Evolutionary conservation across 352 stramenopile species (phyloP).

Genomic region (Phytophthora boehmeriae): DNA sequence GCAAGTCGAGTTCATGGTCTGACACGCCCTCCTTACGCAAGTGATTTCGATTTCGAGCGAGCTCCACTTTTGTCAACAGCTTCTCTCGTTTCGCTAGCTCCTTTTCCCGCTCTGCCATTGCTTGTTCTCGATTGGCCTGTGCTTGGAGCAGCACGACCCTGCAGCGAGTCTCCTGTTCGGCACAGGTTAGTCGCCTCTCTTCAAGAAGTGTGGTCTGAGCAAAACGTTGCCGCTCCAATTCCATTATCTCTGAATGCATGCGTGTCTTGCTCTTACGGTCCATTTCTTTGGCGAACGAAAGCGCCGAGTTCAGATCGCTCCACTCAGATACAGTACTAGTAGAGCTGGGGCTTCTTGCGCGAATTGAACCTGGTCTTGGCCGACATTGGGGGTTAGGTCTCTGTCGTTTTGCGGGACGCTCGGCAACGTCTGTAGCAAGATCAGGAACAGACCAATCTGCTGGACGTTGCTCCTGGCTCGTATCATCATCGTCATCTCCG

Average conservation of each 20-base stretch:
- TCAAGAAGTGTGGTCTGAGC: conserved; percentile 4
- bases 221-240: conserved; percentile 6
- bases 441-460: too few relatives aligned
- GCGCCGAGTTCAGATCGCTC: conserved; percentile 13
- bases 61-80: conserved; percentile 11
- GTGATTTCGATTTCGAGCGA: conserved; percentile 10
- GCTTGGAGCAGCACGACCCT: conserved; percentile 8
- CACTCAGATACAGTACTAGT: conserved; percentile 8
- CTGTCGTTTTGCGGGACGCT: too few relatives aligned
- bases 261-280: neutral
- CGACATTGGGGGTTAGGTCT: too few relatives aligned
- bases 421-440: too few relatives aligned
- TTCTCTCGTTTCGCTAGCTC: too few relatives aligned
- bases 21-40: conserved; percentile 21
- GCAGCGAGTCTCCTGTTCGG: conserved; percentile 11
- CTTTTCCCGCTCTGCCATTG: neutral
- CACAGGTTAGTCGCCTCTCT: conserved; percentile 2
- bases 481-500: conserved; percentile 1
- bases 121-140: neutral
- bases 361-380: too few relatives aligned
- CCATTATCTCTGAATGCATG: conserved; percentile 16
- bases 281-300: conserved; percentile 1
- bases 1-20: conserved; percentile 23
- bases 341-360: neutral
- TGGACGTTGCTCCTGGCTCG: too few relatives aligned